Base-by-base conservation (phyloP, 164 flowering plant species). In the Tinospora cordifolia region DNA sequence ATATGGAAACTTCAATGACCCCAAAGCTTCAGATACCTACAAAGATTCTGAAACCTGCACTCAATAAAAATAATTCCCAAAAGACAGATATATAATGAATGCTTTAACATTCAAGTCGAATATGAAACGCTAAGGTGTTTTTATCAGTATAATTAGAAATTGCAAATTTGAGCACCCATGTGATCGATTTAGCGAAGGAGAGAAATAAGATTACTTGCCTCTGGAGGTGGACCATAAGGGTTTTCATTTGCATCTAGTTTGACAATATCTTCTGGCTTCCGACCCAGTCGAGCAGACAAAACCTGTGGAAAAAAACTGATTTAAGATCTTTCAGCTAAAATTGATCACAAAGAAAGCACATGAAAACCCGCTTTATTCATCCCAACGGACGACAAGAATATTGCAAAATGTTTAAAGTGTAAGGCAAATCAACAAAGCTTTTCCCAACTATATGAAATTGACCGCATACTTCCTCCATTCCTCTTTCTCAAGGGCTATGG, bases 181-280 rank as follows among this genome's bases (percentile, higher is more conserved):
- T 3, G 26, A 58, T 41, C 59, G 62, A 41, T 46, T 12, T 49
- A 66, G 62, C 58, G 36, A 46, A 41, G 34, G 64, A 47, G 27
- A 30, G 60, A 38, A 27, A 30, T 30, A 62, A 57, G 24, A 19
- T 15, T 19, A 77, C 92, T 84, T 90, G 86, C 99, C 97, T 92
- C 97, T 49, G 99, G 99, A 54, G 99, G 99, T 66, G 99, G 99
- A 65, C 99, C 99, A 77, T 95, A 95, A 21, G 99, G 99, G 64
- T 95, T 95, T 70, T 95, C 99, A 83, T 95, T 95, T 44, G 99
- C 99, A 83, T 95, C 99, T 71, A 95, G 80, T 72, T 95, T 95
- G 73, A 92, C 71, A 19, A 95, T 95, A 47, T 95, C 99, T 80
- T 95, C 98, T 25, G 99, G 97, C 75, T 88, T 91, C 75, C 97